Conservation (phyloP, 140 eudicot genomes). For the Oenanthe javanica region DNA sequence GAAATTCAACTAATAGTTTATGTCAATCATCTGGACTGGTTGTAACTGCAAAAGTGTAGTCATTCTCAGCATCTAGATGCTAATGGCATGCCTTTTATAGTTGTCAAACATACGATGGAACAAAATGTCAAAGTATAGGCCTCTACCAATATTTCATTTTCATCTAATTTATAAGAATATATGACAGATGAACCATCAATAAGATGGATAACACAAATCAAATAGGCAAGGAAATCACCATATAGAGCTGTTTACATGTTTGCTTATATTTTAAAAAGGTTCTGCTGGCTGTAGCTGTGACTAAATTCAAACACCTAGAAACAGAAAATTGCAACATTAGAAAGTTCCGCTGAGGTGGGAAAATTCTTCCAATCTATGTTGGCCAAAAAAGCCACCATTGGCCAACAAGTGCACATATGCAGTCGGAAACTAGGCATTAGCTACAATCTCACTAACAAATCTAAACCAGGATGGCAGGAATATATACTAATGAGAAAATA, state of each 20-base stretch:
- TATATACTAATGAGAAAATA: background rate
- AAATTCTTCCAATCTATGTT: background rate
- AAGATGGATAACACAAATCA: background rate
- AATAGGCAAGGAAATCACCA: conserved; percentile 1
- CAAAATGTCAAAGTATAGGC: background rate
- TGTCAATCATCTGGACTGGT: background rate
- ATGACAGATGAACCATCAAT: background rate
- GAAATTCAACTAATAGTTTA: background rate
- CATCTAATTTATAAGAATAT: background rate
- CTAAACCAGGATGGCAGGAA: conserved; percentile 1
- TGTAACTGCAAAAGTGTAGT: background rate
- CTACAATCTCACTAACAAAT: background rate
- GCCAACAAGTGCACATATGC: background rate
- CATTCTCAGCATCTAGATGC: background rate
- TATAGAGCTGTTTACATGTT: background rate
- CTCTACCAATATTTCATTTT: background rate
- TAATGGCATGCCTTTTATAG: background rate
- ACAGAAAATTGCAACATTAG: background rate
- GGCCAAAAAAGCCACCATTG: background rate
- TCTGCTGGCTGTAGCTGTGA: background rate
- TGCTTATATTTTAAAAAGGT: background rate
- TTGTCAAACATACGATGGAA: background rate
- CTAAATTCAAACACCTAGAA: background rate
- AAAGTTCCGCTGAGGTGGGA: background rate
- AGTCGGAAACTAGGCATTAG: background rate